phyloP scores from a whole-genome alignment of 345 rosid species.

The Eucalyptus sp. region DNA sequence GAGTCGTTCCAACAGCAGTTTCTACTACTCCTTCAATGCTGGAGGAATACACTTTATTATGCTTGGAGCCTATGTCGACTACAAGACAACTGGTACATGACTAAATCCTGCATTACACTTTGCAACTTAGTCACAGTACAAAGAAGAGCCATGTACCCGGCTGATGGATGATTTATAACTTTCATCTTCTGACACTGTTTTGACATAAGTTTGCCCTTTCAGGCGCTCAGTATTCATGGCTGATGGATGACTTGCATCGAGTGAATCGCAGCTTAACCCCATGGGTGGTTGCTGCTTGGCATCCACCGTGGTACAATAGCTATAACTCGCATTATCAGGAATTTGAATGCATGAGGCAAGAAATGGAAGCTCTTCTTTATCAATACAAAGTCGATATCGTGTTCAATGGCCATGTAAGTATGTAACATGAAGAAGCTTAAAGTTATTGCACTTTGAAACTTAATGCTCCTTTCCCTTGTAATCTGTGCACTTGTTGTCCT shows the following conservation, averaged over 20 bases:
- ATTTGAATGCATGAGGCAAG: slow-evolving; percentile 91
- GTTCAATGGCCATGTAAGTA: slow-evolving; percentile 74
- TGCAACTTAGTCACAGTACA: neutral
- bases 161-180: neutral
- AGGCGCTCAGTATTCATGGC: slow-evolving; percentile 72
- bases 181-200: neutral
- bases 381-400: slow-evolving; percentile 56
- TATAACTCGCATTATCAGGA: slow-evolving; percentile 81
- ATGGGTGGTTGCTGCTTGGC: slow-evolving; percentile 84
- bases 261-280: slow-evolving; percentile 53
- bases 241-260: slow-evolving; percentile 45
- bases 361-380: slow-evolving; percentile 76
- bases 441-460: neutral
- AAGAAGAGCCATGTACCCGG: neutral
- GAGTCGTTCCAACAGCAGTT: slow-evolving; percentile 54
- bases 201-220: neutral
- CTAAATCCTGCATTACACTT: neutral
- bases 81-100: slow-evolving; percentile 44
- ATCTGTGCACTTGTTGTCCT: neutral
- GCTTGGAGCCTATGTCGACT: slow-evolving; percentile 82
- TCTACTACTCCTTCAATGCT: slow-evolving; percentile 81
- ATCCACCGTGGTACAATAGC: slow-evolving; percentile 85
- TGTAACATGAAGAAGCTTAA: neutral
- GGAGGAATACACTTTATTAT: slow-evolving; percentile 77
- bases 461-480: neutral